These are phyloP conservation scores for Neofusicoccum cordaticola DNA, from an alignment of 2,329 filamentous ascomycete genomes.

Conservation along the genomic window DNA sequence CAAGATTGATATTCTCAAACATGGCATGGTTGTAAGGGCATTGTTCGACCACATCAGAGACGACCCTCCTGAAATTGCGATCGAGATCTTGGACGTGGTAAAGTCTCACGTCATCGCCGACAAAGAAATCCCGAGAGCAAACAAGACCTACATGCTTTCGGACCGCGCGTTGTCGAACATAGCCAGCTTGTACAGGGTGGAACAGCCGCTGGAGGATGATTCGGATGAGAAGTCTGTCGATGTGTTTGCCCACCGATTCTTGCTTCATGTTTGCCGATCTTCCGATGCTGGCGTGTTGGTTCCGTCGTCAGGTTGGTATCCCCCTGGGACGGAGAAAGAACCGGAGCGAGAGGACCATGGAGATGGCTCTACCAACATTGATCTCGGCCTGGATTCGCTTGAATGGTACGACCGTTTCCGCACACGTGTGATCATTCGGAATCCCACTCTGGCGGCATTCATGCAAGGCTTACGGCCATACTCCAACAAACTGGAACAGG, in stretches of 20 bases:
- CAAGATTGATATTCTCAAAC: slow-evolving; percentile 78
- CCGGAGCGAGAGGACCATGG: slow-evolving; percentile 35
- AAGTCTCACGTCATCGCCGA: slow-evolving; percentile 73
- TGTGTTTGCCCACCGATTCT: slow-evolving; percentile 69
- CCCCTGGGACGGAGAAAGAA: slow-evolving; percentile 63
- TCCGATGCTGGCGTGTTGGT: slow-evolving; percentile 71
- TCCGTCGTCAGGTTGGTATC: slow-evolving; percentile 80
- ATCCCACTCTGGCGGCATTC: slow-evolving; percentile 75
- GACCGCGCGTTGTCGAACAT: slow-evolving; percentile 71
- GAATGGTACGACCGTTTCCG: slow-evolving; percentile 67
- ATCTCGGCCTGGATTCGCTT: slow-evolving; percentile 66
- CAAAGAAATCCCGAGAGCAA: slow-evolving; percentile 65
- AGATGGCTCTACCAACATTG: slow-evolving; percentile 50
- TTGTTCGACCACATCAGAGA: slow-evolving; percentile 74
- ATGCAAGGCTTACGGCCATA: slow-evolving; percentile 78
- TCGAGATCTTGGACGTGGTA: slow-evolving; percentile 70
- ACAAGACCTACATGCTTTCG: slow-evolving; percentile 74
- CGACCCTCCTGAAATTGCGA: slow-evolving; percentile 72
- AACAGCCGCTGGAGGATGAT: slow-evolving; percentile 46
- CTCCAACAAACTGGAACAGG: slow-evolving; percentile 74
- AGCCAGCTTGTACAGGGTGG: slow-evolving; percentile 34
- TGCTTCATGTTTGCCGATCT: slow-evolving; percentile 72
- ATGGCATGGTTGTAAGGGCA: slow-evolving; percentile 65
- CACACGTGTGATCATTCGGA: slow-evolving; percentile 70
- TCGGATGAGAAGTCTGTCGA: slow-evolving; percentile 58